Conservation (phyloP, 352 stramenopile species). For the Elongisporangium prolatum region DNA sequence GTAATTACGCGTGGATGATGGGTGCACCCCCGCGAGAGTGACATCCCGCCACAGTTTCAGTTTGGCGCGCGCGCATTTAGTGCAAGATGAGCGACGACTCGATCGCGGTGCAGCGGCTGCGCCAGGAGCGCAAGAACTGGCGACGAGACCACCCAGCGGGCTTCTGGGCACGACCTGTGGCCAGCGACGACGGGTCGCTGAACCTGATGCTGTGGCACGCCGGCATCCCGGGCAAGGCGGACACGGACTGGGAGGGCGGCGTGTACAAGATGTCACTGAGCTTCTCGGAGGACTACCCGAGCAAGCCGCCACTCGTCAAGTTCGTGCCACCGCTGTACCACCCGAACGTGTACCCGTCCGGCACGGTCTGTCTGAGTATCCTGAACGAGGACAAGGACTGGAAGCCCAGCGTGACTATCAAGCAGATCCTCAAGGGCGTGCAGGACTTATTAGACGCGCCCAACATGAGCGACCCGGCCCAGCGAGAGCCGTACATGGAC, state of each 20-base stretch:
- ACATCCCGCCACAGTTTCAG: neutral
- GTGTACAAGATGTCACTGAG: slow-evolving; percentile 96
- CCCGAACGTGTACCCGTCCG: slow-evolving; percentile 95
- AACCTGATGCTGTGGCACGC: slow-evolving; percentile 98
- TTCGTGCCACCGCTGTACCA: slow-evolving; percentile 98
- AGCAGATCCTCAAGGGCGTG: slow-evolving; percentile 98
- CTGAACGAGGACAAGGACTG: slow-evolving; percentile 99
- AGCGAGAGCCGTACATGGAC: slow-evolving; percentile 86
- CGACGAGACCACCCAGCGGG: slow-evolving; percentile 92
- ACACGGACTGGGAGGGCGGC: slow-evolving; percentile 96
- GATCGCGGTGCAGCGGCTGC: slow-evolving; percentile 88
- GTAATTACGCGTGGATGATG: slow-evolving; percentile 12
- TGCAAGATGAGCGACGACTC: slow-evolving; percentile 75
- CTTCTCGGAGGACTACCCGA: slow-evolving; percentile 98
- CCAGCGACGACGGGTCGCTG: slow-evolving; percentile 92
- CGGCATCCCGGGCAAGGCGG: slow-evolving; percentile 93
- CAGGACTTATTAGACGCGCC: slow-evolving; percentile 86
- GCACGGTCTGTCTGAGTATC: slow-evolving; percentile 98
- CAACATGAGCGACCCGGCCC: slow-evolving; percentile 86
- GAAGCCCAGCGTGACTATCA: slow-evolving; percentile 96
- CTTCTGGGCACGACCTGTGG: slow-evolving; percentile 95
- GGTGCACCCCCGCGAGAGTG: neutral
- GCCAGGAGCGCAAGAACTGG: slow-evolving; percentile 94
- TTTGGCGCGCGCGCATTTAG: neutral
- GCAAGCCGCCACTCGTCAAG: slow-evolving; percentile 97